Conservation (phyloP, 768 basidiomycete genomes). For the Tricholoma hemisulphureum region DNA sequence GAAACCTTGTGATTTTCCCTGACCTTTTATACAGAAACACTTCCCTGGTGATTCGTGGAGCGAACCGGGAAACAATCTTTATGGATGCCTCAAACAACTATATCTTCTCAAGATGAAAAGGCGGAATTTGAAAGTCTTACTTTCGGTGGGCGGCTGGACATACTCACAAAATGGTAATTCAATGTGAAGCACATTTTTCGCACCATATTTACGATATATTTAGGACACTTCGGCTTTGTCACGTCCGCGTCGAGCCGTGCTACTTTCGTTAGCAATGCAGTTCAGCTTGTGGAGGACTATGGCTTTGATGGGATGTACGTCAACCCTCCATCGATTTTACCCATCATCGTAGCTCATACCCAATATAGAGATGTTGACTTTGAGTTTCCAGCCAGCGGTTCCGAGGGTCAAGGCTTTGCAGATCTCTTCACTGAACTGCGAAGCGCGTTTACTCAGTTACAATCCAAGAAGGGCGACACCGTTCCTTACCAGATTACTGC, state of each 20-base stretch:
- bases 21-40: constrained; percentile 51
- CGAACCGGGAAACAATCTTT: constrained; percentile 74
- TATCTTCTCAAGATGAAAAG: constrained; percentile 58
- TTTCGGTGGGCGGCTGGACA: constrained; percentile 63
- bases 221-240: constrained; percentile 67
- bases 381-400: constrained; percentile 64
- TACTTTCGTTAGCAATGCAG: constrained; percentile 59
- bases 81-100: constrained; percentile 79
- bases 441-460: constrained; percentile 58
- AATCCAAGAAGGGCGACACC: constrained; percentile 56
- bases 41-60: constrained; percentile 72
- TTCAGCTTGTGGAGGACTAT: constrained; percentile 67
- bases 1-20: constrained; percentile 2
- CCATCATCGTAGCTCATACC: background rate
- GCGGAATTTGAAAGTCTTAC: constrained; percentile 51
- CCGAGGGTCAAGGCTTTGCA: constrained; percentile 65
- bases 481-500: constrained; percentile 60
- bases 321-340: background rate
- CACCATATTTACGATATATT: background rate
- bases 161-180: constrained; percentile 62
- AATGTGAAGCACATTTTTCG: background rate
- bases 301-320: constrained; percentile 78
- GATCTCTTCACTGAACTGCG: constrained; percentile 62
- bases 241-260: constrained; percentile 47
- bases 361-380: constrained; percentile 67